Conservation (phyloP, 2,329 filamentous ascomycete species). For the Pyricularia sp. region DNA sequence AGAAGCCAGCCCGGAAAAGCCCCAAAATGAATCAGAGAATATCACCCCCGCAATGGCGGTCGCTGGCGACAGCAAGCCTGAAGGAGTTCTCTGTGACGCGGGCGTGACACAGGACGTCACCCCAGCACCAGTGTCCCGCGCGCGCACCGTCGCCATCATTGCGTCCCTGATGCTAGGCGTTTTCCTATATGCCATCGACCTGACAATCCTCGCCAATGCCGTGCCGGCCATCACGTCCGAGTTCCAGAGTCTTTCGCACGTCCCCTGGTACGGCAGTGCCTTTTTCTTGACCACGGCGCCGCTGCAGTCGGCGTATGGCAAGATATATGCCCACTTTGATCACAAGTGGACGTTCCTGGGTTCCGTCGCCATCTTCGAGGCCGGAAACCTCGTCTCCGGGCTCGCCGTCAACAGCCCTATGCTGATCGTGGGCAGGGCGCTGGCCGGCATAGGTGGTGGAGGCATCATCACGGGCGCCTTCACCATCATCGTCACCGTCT, state of each 20-base stretch:
- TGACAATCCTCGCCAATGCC: conserved; percentile 5
- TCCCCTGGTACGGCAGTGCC: conserved; percentile 14
- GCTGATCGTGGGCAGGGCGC: conserved; percentile 43
- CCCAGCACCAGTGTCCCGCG: background rate
- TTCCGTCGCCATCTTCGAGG: conserved; percentile 40
- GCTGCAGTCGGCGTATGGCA: conserved; percentile 40
- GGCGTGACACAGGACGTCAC: background rate
- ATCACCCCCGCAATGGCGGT: background rate
- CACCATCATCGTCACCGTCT: conserved; percentile 35
- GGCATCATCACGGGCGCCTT: conserved; percentile 40
- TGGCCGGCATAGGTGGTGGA: conserved; percentile 41
- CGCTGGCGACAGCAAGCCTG: background rate
- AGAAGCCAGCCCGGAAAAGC: background rate
- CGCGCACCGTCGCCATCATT: background rate
- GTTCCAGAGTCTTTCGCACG: conserved; percentile 9
- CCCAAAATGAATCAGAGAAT: background rate
- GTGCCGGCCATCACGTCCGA: conserved; percentile 1
- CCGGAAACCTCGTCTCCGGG: conserved; percentile 44
- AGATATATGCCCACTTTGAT: conserved; percentile 33
- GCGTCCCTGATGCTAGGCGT: background rate
- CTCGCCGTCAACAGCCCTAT: conserved; percentile 34
- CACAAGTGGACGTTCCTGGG: conserved; percentile 24
- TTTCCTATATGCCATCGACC: conserved; percentile 3
- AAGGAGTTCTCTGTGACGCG: background rate
- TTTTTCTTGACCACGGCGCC: conserved; percentile 26